These are phyloP conservation scores for Cupressus sempervirens DNA, from an alignment of 75 land plant species.

Conservation along the genomic window DNA sequence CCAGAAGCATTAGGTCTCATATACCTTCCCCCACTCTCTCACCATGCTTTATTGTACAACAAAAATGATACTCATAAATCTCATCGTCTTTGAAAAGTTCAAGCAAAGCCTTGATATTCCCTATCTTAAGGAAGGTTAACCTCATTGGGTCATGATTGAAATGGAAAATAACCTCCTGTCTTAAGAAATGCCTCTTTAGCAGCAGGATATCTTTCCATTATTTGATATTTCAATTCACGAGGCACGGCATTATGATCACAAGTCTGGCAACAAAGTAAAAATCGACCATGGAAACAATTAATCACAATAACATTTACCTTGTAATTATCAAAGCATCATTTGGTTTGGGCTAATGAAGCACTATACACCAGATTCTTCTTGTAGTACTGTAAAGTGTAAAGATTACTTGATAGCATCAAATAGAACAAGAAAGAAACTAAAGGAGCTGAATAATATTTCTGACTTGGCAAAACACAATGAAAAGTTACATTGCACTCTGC, in stretches of 20 bases:
- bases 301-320: slow-evolving; percentile 3
- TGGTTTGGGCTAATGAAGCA: not conserved
- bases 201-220: slow-evolving; percentile 36
- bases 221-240: slow-evolving; percentile 33
- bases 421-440: not conserved
- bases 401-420: not conserved
- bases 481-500: not conserved
- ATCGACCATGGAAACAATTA: not conserved
- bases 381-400: not conserved
- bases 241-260: slow-evolving; percentile 46
- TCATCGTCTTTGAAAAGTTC: too few relatives aligned
- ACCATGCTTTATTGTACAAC: too few relatives aligned
- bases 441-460: not conserved
- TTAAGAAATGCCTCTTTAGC: slow-evolving; percentile 41
- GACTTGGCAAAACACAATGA: too few relatives aligned
- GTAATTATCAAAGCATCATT: not conserved
- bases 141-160: slow-evolving; percentile 47
- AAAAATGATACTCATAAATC: too few relatives aligned
- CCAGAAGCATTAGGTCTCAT: too few relatives aligned
- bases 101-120: too few relatives aligned
- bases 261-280: slow-evolving; percentile 24
- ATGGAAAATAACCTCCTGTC: slow-evolving; percentile 50
- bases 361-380: not conserved
- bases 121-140: slow-evolving; percentile 22
- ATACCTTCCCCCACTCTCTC: too few relatives aligned